phyloP scores from a whole-genome alignment of 1,284 basidiomycete genomes.

The Apiotrichum gracile region DNA sequence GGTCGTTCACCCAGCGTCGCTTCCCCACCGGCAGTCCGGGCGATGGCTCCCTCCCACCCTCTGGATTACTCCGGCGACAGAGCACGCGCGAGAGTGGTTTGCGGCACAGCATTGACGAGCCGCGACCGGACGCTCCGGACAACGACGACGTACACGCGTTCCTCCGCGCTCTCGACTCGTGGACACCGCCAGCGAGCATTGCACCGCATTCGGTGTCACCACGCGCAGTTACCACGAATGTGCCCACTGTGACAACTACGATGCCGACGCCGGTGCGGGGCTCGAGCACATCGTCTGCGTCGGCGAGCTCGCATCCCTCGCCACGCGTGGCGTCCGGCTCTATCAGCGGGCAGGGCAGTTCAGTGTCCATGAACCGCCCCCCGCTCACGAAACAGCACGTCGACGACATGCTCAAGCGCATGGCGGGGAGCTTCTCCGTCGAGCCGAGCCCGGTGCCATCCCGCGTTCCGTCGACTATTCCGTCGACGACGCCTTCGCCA shows the following conservation, averaged over 20 bases:
- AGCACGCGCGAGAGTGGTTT: conserved; percentile 32
- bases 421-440: conserved; percentile 32
- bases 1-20: conserved; percentile 29
- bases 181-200: conserved; percentile 33
- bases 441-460: background rate
- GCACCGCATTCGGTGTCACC: background rate
- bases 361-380: conserved; percentile 11
- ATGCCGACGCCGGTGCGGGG: conserved; percentile 13
- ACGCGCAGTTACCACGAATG: background rate
- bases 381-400: conserved; percentile 41
- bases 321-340: background rate
- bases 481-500: background rate
- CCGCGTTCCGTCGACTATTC: background rate
- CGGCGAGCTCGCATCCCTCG: background rate
- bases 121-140: conserved; percentile 20
- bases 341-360: conserved; percentile 4
- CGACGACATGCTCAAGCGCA: conserved; percentile 38
- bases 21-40: conserved; percentile 12
- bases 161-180: conserved; percentile 40
- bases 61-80: conserved; percentile 17
- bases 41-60: conserved; percentile 5
- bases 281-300: conserved; percentile 1
- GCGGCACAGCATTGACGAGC: conserved; percentile 29
- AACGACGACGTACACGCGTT: conserved; percentile 45
- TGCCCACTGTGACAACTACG: background rate